These are phyloP conservation scores for Phaeosphaeria sp. DNA, from an alignment of 2,329 filamentous ascomycete genomes.

Conservation along the genomic window DNA sequence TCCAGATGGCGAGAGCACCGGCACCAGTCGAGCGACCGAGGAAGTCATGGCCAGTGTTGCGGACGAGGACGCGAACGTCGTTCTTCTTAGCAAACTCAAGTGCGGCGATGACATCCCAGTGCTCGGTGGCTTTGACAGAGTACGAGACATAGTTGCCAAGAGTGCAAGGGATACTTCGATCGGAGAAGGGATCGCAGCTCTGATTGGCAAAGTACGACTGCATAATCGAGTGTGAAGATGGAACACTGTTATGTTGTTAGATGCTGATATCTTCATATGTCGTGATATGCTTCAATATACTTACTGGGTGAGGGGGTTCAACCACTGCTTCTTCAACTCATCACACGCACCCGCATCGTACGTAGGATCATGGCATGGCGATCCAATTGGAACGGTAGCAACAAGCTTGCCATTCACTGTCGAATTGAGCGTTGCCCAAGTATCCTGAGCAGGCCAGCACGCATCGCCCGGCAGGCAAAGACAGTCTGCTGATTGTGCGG, in stretches of 20 bases:
- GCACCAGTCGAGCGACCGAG: constrained; percentile 31
- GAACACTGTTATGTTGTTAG: constrained; percentile 8
- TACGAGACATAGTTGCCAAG: constrained; percentile 41
- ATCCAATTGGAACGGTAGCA: constrained; percentile 48
- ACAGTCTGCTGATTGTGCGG: constrained; percentile 3
- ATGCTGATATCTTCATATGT: neutral
- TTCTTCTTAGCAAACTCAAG: constrained; percentile 30
- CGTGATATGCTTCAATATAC: constrained; percentile 15
- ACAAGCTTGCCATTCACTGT: constrained; percentile 49
- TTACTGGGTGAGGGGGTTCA: constrained; percentile 20
- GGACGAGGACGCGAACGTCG: constrained; percentile 34
- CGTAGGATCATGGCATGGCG: constrained; percentile 42
- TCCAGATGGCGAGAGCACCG: constrained; percentile 26
- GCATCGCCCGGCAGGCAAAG: constrained; percentile 38
- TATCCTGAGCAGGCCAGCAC: constrained; percentile 42
- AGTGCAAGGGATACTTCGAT: constrained; percentile 18
- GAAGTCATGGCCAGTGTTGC: constrained; percentile 29
- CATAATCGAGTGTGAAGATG: constrained; percentile 22
- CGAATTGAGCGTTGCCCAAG: constrained; percentile 46
- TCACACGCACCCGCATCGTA: constrained; percentile 22
- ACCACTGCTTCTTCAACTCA: constrained; percentile 22
- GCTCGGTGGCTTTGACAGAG: constrained; percentile 42
- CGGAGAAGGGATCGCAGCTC: constrained; percentile 22
- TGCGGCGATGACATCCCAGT: constrained; percentile 9
- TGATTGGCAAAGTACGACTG: constrained; percentile 22